Percentiles rank a stretch among this genome's conserved stretches.
Evolutionary conservation across 192 early-diverging fungal genomes (phyloP).

Genomic region (Ambispora gerdemannii): DNA sequence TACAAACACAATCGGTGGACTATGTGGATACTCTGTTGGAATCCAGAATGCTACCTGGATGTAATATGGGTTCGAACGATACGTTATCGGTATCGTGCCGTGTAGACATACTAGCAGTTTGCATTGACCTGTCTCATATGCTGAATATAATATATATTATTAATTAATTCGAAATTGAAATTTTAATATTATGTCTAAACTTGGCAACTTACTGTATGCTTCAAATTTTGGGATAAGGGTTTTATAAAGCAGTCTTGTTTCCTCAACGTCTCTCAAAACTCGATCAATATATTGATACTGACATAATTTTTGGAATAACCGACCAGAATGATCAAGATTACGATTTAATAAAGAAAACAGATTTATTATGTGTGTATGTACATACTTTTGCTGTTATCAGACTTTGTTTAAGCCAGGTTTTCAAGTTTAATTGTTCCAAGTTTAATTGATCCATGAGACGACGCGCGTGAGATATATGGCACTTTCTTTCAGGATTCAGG

Average conservation of each 20-base stretch:
- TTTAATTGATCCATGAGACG: too few species aligned
- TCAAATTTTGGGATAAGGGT: conserved; percentile 64
- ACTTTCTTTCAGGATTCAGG: too few species aligned
- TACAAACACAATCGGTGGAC: conserved; percentile 81
- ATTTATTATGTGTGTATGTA: not conserved
- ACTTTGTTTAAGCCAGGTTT: not conserved
- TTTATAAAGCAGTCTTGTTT: conserved; percentile 53
- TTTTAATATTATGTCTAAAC: not conserved
- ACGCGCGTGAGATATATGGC: too few species aligned
- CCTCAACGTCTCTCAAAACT: conserved; percentile 63
- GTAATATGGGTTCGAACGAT: conserved; percentile 77
- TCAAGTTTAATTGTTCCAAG: not conserved
- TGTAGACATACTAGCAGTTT: conserved; percentile 76
- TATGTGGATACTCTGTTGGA: conserved; percentile 74
- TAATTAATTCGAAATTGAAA: not conserved
- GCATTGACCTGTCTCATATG: conserved; percentile 55
- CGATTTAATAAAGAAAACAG: not conserved
- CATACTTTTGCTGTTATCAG: not conserved
- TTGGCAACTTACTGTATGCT: conserved; percentile 53
- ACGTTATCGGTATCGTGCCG: conserved; percentile 86
- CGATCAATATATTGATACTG: conserved; percentile 64
- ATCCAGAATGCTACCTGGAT: conserved; percentile 91
- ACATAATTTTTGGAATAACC: not conserved
- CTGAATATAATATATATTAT: conserved; percentile 24
- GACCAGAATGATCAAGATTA: not conserved